A percentile compares a stretch with the other conserved stretches of the same genome.
Evolutionary conservation across 2,329 filamentous ascomycete genomes (phyloP).

Genomic region (Alternaria panax): DNA sequence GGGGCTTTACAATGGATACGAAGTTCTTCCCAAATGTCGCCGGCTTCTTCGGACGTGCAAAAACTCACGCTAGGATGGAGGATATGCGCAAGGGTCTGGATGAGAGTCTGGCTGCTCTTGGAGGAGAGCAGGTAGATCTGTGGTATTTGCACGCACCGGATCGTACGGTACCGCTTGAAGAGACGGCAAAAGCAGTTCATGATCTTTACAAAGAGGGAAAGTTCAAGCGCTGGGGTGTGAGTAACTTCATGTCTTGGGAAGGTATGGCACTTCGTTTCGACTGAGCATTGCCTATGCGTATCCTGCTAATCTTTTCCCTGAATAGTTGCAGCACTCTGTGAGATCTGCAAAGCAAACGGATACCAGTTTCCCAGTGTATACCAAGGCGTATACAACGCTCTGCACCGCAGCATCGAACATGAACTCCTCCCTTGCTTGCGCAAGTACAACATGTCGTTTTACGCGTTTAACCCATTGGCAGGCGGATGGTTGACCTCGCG

Average conservation of each 20-base stretch:
- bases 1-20: constrained; percentile 54
- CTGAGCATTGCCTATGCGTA: neutral
- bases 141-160: constrained; percentile 60
- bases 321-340: constrained; percentile 56
- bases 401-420: constrained; percentile 27
- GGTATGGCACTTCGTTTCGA: neutral
- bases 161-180: constrained; percentile 51
- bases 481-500: constrained; percentile 27
- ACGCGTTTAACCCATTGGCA: constrained; percentile 29
- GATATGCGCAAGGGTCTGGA: constrained; percentile 35
- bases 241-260: constrained; percentile 53
- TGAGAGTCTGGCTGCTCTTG: constrained; percentile 51
- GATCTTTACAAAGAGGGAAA: constrained; percentile 55
- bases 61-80: constrained; percentile 45
- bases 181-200: constrained; percentile 58
- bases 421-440: constrained; percentile 32
- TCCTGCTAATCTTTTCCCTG: neutral
- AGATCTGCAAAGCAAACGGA: constrained; percentile 52
- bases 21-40: constrained; percentile 52
- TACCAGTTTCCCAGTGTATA: constrained; percentile 57
- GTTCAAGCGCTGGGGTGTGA: constrained; percentile 56
- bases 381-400: constrained; percentile 49
- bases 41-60: constrained; percentile 19
- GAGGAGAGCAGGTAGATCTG: constrained; percentile 48
- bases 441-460: constrained; percentile 26